Conservation (phyloP, 345 rosid species). For the Mallotus nudiflorus region DNA sequence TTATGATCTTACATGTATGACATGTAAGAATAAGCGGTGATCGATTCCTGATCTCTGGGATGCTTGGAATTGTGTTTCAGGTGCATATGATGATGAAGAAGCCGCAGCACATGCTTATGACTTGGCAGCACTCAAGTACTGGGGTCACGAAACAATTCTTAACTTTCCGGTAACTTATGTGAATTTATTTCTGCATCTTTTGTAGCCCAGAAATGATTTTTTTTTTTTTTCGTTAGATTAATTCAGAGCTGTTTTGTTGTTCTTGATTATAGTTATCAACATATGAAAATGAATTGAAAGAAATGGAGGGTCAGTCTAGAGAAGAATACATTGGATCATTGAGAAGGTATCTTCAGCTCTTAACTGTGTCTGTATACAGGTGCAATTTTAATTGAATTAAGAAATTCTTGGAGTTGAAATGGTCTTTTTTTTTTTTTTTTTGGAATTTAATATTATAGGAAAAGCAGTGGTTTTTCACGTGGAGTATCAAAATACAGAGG, state of each 20-base stretch:
- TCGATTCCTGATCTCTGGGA: background rate
- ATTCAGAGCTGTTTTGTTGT: background rate
- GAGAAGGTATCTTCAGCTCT: conserved; percentile 52
- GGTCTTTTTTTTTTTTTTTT: background rate
- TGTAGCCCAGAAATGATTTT: background rate
- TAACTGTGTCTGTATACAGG: too few species aligned
- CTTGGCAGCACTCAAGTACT: conserved; percentile 90
- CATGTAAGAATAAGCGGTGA: too few species aligned
- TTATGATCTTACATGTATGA: too few species aligned
- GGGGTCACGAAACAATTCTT: conserved; percentile 83
- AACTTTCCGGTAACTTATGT: conserved; percentile 68
- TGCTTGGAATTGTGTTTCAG: conserved; percentile 26
- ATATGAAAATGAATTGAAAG: conserved; percentile 63
- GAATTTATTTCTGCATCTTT: background rate
- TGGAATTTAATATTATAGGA: conserved; percentile 40
- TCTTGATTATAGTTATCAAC: conserved; percentile 43
- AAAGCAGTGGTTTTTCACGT: conserved; percentile 92
- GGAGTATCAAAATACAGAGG: conserved; percentile 95
- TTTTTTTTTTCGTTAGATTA: background rate
- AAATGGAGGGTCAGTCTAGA: conserved; percentile 76
- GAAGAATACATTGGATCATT: conserved; percentile 88
- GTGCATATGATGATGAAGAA: conserved; percentile 87
- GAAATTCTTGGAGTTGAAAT: background rate
- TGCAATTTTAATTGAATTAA: too few species aligned
- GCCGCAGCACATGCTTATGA: conserved; percentile 95